Conservation (phyloP, 1,284 basidiomycete genomes). For the Leucocoprinus gongylophorus region DNA sequence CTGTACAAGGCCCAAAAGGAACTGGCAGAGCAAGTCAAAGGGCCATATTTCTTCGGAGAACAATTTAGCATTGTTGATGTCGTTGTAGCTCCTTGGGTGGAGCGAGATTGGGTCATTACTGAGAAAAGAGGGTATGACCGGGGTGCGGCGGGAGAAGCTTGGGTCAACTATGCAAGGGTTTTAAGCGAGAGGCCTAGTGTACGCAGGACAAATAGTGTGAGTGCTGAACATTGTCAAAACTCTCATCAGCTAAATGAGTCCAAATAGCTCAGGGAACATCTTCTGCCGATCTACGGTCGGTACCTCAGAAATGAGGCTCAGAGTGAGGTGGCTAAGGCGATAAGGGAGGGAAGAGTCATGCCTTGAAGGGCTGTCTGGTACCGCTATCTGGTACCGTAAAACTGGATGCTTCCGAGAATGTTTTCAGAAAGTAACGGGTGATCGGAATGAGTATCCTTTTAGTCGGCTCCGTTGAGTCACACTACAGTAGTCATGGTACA, state of each 20-base stretch:
- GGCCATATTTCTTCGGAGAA: slow-evolving; percentile 54
- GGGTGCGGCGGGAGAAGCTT: slow-evolving; percentile 37
- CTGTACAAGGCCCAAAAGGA: slow-evolving; percentile 40
- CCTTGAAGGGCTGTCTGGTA: slow-evolving; percentile 25
- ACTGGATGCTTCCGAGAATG: too few relatives aligned
- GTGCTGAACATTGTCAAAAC: slow-evolving; percentile 15
- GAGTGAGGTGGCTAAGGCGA: slow-evolving; percentile 55
- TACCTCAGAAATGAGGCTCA: slow-evolving; percentile 54
- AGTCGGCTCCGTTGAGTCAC: too few relatives aligned
- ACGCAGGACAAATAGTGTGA: slow-evolving; percentile 43
- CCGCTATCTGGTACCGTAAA: too few relatives aligned
- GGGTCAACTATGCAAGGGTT: slow-evolving; percentile 40
- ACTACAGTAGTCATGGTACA: too few relatives aligned
- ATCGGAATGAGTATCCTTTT: too few relatives aligned
- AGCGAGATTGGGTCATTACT: slow-evolving; percentile 41
- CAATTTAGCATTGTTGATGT: slow-evolving; percentile 53
- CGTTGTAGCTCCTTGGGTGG: slow-evolving; percentile 53
- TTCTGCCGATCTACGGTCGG: slow-evolving; percentile 44
- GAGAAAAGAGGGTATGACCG: slow-evolving; percentile 46
- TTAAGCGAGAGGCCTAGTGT: slow-evolving; percentile 44
- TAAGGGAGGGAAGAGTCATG: slow-evolving; percentile 40
- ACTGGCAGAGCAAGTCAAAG: slow-evolving; percentile 42
- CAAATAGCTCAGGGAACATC: slow-evolving; percentile 41
- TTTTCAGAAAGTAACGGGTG: too few relatives aligned
- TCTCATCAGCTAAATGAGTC: not conserved